Base-by-base conservation (phyloP, 768 basidiomycete genomes). In the Lentinula aciculospora region DNA sequence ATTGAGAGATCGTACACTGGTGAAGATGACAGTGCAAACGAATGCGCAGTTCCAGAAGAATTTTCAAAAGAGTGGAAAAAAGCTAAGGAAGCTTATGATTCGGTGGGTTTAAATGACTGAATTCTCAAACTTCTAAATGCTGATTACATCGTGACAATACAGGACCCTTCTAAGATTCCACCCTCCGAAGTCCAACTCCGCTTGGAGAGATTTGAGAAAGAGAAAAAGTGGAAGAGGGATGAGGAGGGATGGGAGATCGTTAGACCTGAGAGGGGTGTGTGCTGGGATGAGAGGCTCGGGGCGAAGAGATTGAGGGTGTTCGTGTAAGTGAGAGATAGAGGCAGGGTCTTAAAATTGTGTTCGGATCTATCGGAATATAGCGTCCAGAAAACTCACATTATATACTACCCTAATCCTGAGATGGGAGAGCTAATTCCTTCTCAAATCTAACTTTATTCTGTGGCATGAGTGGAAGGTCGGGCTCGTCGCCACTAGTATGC, bases 151-250 rank as follows among this genome's bases (percentile, higher is more conserved):
- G 32, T 13, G 37, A 39, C 2, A 12, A n/a, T 44, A 6, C 21
- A 44, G 42, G 42, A 51, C n/a, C 7, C 49, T 9, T 32, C 29
- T 4, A 34, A 51, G 36, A n/a, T 36, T 1, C 92, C 94, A 3
- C 85, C 84, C 28, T 94, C 89, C 1, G 93, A 98, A 72, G 87
- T 91, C 21, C 92, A 97, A 67, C 76, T 98, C 57, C 83, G 89
- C 45, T 87, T 87, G 37, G 94, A 98, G 72, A 77, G 96, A 63
- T 69, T 94, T 69, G 88, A 88, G 71, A 96, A 94, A 73, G 96
- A 98, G 73, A 69, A 84, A 63, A 77, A 84, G 64, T 98, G 96
- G 96, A 80, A 83, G 45, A 78, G 81, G 21, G 89, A 95, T 64
- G 72, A 88, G 56, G 78, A 78, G 51, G 94, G 91, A 2, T 98